A percentile compares a stretch with the other conserved stretches of the same genome.
These are phyloP conservation scores for Themeda triandra DNA, from an alignment of 176 grass and related monocot genomes.

Conservation along the genomic window DNA sequence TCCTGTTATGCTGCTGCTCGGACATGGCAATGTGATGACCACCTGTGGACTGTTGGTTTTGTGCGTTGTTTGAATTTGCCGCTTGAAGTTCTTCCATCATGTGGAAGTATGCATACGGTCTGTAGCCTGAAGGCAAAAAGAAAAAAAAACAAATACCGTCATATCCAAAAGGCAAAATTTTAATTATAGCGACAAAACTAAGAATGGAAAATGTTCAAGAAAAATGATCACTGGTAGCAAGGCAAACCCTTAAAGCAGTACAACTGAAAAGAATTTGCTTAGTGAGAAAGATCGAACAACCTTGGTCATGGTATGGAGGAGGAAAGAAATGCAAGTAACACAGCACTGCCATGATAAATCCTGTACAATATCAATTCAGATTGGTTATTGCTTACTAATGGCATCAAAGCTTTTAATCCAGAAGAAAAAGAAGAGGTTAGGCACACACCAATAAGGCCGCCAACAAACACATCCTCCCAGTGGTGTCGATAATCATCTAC, in stretches of 20 bases:
- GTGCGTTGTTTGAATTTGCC: neutral
- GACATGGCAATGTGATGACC: constrained; percentile 9
- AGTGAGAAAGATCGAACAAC: constrained; percentile 37
- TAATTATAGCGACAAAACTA: neutral
- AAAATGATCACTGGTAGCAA: neutral
- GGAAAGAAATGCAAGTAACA: constrained; percentile 93
- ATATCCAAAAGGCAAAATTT: neutral
- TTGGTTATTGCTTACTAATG: neutral
- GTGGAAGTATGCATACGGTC: constrained; percentile 66
- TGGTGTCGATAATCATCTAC: constrained; percentile 86
- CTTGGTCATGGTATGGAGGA: constrained; percentile 64
- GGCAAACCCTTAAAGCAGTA: neutral
- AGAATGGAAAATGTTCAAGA: neutral
- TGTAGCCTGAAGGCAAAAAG: constrained; percentile 43
- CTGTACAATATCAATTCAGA: constrained; percentile 33
- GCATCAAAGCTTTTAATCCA: neutral
- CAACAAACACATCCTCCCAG: constrained; percentile 82
- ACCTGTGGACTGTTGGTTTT: constrained; percentile 23
- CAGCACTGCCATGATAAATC: constrained; percentile 39
- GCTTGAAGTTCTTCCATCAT: constrained; percentile 50
- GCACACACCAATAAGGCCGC: constrained; percentile 62
- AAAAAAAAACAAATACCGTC: neutral
- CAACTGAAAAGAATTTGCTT: neutral
- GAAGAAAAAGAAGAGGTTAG: neutral
- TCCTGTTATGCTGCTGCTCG: neutral